phyloP scores from a whole-genome alignment of 768 basidiomycete genomes.

The Nidularia pulvinata region DNA sequence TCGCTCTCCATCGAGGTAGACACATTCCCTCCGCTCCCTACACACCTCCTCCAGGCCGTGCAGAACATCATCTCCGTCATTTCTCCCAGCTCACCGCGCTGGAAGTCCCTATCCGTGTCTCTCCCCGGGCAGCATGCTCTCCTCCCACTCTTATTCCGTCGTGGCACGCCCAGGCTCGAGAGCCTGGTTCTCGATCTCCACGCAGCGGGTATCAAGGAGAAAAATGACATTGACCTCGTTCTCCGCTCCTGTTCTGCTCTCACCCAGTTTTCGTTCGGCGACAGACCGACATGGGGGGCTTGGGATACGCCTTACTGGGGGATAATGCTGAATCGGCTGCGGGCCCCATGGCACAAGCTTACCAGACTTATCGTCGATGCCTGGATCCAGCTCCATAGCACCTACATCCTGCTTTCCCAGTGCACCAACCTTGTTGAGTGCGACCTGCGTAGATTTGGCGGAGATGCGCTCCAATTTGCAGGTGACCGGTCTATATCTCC shows the following conservation, averaged over 20 bases:
- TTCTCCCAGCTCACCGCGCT: constrained; percentile 7
- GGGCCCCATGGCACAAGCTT: constrained; percentile 13
- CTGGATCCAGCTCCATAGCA: constrained; percentile 10
- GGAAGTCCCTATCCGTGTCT: constrained; percentile 12
- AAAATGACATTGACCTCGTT: constrained; percentile 7
- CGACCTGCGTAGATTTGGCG: constrained; percentile 15
- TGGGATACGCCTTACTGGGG: constrained; percentile 13
- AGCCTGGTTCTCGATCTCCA: constrained; percentile 14
- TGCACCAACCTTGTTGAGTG: constrained; percentile 11
- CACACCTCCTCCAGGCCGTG: background rate
- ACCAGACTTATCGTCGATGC: constrained; percentile 16
- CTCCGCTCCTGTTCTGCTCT: constrained; percentile 11
- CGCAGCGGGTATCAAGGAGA: constrained; percentile 12
- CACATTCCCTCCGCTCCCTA: constrained; percentile 4
- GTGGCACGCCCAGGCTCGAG: constrained; percentile 7
- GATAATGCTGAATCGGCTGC: constrained; percentile 6
- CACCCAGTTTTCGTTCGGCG: constrained; percentile 12
- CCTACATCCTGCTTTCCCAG: constrained; percentile 13
- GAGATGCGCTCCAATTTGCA: background rate
- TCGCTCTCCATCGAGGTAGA: background rate
- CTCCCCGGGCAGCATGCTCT: constrained; percentile 15
- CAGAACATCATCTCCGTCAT: constrained; percentile 3
- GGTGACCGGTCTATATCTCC: no score
- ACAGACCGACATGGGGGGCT: constrained; percentile 12
- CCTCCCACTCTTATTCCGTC: constrained; percentile 5